These are phyloP conservation scores for Chalciporus sp. DNA, from an alignment of 1,284 basidiomycete species.

Conservation along the genomic window DNA sequence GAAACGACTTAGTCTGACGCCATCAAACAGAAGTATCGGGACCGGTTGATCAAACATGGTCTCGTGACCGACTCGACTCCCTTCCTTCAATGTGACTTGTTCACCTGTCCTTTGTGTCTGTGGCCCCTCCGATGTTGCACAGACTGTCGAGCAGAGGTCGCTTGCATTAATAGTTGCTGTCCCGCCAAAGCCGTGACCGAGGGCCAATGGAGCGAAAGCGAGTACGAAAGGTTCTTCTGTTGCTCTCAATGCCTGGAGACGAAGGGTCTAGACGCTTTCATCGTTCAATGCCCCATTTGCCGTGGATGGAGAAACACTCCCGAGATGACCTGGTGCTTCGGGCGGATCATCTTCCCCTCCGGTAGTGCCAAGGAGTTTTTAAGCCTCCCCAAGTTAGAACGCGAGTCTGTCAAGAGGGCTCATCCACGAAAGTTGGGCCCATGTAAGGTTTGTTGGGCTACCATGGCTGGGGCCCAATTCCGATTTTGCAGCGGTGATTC, in stretches of 20 bases:
- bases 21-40: conserved; percentile 25
- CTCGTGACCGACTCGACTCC: conserved; percentile 2
- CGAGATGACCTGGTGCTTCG: no score
- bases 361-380: no score
- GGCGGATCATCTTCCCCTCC: neutral
- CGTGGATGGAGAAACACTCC: no score
- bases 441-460: conserved; percentile 7
- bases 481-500: no score
- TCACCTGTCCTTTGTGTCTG: conserved; percentile 24
- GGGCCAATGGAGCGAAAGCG: conserved; percentile 11
- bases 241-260: conserved; percentile 16
- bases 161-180: conserved; percentile 10
- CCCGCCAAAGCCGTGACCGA: neutral
- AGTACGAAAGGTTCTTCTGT: neutral
- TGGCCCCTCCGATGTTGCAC: conserved; percentile 6
- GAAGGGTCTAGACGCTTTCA: neutral
- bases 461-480: no score
- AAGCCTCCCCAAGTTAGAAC: conserved; percentile 9
- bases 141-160: conserved; percentile 16
- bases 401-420: conserved; percentile 13
- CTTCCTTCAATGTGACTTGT: conserved; percentile 19
- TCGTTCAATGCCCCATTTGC: no score
- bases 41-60: conserved; percentile 7
- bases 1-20: no score
- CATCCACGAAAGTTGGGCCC: conserved; percentile 15